These are phyloP conservation scores for Cyphellophora attinorum DNA, from an alignment of 2,329 filamentous ascomycete genomes.

Conservation along the genomic window DNA sequence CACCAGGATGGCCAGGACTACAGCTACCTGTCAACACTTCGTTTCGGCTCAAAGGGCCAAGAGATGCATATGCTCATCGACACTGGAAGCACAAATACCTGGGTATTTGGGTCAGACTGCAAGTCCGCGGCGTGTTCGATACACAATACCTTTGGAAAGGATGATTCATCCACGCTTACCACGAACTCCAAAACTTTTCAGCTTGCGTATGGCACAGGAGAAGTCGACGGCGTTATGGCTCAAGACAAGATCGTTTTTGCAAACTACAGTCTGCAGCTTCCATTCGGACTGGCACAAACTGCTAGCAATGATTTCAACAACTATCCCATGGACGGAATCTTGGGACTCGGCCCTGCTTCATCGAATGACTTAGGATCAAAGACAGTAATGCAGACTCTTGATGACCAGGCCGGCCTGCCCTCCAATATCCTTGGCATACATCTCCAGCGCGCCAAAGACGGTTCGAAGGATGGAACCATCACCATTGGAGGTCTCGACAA, in stretches of 20 bases:
- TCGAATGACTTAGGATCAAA: slow-evolving; percentile 42
- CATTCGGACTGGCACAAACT: slow-evolving; percentile 62
- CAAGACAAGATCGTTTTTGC: slow-evolving; percentile 60
- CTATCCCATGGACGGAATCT: slow-evolving; percentile 81
- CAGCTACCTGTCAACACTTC: slow-evolving; percentile 44
- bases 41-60: slow-evolving; percentile 39
- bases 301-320: slow-evolving; percentile 65
- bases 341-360: slow-evolving; percentile 61
- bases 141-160: slow-evolving; percentile 61
- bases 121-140: slow-evolving; percentile 53
- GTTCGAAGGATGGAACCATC: slow-evolving; percentile 62
- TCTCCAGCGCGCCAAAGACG: slow-evolving; percentile 58
- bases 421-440: slow-evolving; percentile 63
- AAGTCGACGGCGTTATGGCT: slow-evolving; percentile 57
- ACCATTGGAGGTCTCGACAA: slow-evolving; percentile 64
- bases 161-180: slow-evolving; percentile 56
- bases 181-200: slow-evolving; percentile 46
- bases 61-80: slow-evolving; percentile 46
- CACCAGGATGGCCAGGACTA: slow-evolving; percentile 45
- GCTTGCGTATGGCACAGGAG: slow-evolving; percentile 69
- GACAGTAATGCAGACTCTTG: slow-evolving; percentile 58
- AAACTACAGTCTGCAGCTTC: slow-evolving; percentile 52
- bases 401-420: slow-evolving; percentile 45
- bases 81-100: slow-evolving; percentile 56
- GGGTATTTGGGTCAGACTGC: slow-evolving; percentile 71